phyloP scores from a whole-genome alignment of 257 asterid species.

The Nicotiana paniculata region DNA sequence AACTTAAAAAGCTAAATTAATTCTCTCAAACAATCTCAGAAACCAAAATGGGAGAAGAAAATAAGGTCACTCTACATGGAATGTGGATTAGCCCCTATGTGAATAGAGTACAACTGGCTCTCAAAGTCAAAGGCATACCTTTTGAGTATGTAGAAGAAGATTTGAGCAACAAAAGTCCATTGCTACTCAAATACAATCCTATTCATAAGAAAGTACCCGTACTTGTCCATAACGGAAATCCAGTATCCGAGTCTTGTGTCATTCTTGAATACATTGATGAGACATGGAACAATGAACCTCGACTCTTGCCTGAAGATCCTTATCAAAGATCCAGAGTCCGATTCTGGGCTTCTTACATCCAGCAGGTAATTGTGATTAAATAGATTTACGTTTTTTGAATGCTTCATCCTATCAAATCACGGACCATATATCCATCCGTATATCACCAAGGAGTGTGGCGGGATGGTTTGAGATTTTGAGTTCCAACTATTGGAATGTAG shows the following conservation, averaged over 20 bases:
- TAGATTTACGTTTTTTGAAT: neutral
- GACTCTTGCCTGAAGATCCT: conserved; percentile 28
- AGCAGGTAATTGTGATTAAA: conserved; percentile 11
- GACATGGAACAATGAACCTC: conserved; percentile 22
- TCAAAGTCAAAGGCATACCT: conserved; percentile 38
- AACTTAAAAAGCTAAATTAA: too few relatives aligned
- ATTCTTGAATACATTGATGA: conserved; percentile 40
- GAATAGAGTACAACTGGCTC: conserved; percentile 38
- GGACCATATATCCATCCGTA: too few relatives aligned
- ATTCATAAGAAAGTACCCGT: conserved; percentile 37
- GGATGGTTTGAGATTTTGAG: too few relatives aligned
- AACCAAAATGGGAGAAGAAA: conserved; percentile 27
- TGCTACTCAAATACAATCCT: conserved; percentile 31
- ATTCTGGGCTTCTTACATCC: conserved; percentile 32
- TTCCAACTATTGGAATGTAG: too few relatives aligned
- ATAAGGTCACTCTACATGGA: conserved; percentile 26
- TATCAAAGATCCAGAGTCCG: conserved; percentile 23
- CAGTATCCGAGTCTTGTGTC: conserved; percentile 21
- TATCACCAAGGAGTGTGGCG: too few relatives aligned
- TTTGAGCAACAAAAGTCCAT: conserved; percentile 21
- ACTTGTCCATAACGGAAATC: conserved; percentile 34
- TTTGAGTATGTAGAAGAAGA: conserved; percentile 37
- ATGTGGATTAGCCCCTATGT: conserved; percentile 32
- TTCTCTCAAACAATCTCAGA: neutral
- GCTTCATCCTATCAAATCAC: too few relatives aligned